Percentiles rank a stretch among this genome's conserved stretches.
phyloP scores from a whole-genome alignment of 495 filamentous ascomycete genomes.

The Penicillium argentinense region DNA sequence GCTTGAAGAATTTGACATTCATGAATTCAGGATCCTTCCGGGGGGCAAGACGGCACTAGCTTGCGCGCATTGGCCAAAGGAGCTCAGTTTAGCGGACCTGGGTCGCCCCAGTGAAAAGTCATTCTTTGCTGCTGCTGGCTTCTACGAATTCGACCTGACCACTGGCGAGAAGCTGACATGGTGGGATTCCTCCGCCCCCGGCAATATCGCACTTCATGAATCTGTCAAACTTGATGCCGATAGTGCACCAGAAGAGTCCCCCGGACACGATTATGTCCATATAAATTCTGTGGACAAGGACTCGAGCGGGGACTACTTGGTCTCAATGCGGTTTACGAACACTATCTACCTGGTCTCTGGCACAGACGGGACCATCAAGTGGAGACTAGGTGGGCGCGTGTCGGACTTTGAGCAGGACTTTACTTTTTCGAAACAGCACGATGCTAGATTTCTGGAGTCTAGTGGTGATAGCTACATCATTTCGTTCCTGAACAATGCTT shows the following conservation, averaged over 20 bases:
- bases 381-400: conserved; percentile 45
- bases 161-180: conserved; percentile 18
- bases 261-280: conserved; percentile 44
- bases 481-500: conserved; percentile 45
- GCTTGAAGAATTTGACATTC: conserved; percentile 13
- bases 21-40: conserved; percentile 18
- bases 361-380: conserved; percentile 50
- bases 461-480: conserved; percentile 34
- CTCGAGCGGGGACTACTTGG: conserved; percentile 45
- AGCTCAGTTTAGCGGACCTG: conserved; percentile 27
- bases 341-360: conserved; percentile 49
- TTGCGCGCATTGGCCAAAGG: conserved; percentile 7
- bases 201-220: conserved; percentile 19
- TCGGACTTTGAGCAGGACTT: conserved; percentile 30
- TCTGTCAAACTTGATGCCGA: background rate
- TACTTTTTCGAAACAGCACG: conserved; percentile 51
- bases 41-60: conserved; percentile 12
- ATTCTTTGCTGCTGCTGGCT: conserved; percentile 18
- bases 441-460: conserved; percentile 42
- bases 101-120: conserved; percentile 19
- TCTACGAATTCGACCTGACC: conserved; percentile 22
- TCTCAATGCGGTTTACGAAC: conserved; percentile 47
- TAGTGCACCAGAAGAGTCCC: background rate
- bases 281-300: conserved; percentile 53
- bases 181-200: conserved; percentile 21